phyloP scores from a whole-genome alignment of 148 eudicot species.

The Agrostemma githago region DNA sequence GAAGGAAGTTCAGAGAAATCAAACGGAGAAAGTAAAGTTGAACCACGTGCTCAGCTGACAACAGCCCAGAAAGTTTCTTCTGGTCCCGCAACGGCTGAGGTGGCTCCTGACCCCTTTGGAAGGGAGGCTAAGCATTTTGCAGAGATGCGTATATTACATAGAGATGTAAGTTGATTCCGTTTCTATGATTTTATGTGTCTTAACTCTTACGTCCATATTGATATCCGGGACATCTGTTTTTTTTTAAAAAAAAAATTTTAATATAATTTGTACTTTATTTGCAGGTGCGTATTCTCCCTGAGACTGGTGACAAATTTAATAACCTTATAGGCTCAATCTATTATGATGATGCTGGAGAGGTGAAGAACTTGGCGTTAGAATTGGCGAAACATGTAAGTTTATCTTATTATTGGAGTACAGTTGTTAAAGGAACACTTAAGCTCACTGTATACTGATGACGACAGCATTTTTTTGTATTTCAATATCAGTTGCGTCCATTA shows the following conservation, averaged over 20 bases:
- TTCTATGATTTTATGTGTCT: slow-evolving; percentile 6
- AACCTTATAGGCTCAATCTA: slow-evolving; percentile 83
- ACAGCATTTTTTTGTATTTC: not conserved
- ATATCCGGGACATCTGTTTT: not conserved
- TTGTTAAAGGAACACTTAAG: not conserved
- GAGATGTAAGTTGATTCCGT: slow-evolving; percentile 60
- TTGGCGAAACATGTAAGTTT: slow-evolving; percentile 65
- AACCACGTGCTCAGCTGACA: slow-evolving; percentile 54
- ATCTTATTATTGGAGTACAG: not conserved
- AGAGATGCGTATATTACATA: slow-evolving; percentile 77
- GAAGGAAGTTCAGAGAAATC: slow-evolving; percentile 39
- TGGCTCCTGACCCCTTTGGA: slow-evolving; percentile 68
- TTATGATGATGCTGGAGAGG: slow-evolving; percentile 78
- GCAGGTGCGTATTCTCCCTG: slow-evolving; percentile 85
- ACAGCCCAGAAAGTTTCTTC: slow-evolving; percentile 85
- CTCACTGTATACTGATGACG: not conserved
- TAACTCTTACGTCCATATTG: not conserved
- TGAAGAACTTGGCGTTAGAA: slow-evolving; percentile 80
- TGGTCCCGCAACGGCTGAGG: slow-evolving; percentile 43
- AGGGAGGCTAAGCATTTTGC: slow-evolving; percentile 97
- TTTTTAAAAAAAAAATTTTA: too few species aligned
- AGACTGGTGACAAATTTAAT: slow-evolving; percentile 64
- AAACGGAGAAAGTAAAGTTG: slow-evolving; percentile 63
- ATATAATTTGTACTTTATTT: slow-evolving; percentile 19
- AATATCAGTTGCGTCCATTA: not conserved